A percentile compares a stretch with the other conserved stretches of the same genome.
These are phyloP conservation scores for Microbotryum saponariae DNA, from an alignment of 1,284 basidiomycete genomes.

Conservation along the genomic window DNA sequence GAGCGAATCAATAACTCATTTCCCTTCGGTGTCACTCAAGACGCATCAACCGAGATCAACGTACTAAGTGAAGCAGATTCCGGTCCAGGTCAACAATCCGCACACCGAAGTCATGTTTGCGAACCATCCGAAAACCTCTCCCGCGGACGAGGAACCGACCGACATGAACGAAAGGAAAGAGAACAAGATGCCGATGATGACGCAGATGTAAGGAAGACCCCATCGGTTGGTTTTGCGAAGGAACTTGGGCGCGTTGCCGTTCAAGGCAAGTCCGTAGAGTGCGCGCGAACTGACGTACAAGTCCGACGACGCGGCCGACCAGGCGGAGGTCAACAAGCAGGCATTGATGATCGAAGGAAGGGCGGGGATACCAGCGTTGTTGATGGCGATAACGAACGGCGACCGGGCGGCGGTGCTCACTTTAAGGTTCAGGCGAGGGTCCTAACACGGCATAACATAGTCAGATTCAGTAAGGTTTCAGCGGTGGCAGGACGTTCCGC, in stretches of 20 bases:
- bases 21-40: slow-evolving; percentile 34
- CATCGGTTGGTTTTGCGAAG: slow-evolving; percentile 59
- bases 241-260: slow-evolving; percentile 46
- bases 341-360: slow-evolving; percentile 43
- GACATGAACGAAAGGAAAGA: slow-evolving; percentile 61
- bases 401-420: slow-evolving; percentile 32
- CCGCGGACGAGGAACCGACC: slow-evolving; percentile 14
- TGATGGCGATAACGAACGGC: slow-evolving; percentile 36
- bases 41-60: not conserved
- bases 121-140: slow-evolving; percentile 23
- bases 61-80: slow-evolving; percentile 46
- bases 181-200: slow-evolving; percentile 62
- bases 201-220: slow-evolving; percentile 67
- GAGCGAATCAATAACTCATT: slow-evolving; percentile 49
- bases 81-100: slow-evolving; percentile 51
- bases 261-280: slow-evolving; percentile 48
- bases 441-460: slow-evolving; percentile 34
- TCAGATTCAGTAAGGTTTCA: no score
- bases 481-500: no score
- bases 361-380: slow-evolving; percentile 34
- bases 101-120: slow-evolving; percentile 12
- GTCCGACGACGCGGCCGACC: slow-evolving; percentile 51
- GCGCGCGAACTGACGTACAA: slow-evolving; percentile 51
- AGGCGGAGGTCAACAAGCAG: slow-evolving; percentile 48
- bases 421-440: slow-evolving; percentile 51